These are phyloP conservation scores for Blastobotrys raffinosifermentans DNA, from an alignment of 1,139 yeast species.

Conservation along the genomic window DNA sequence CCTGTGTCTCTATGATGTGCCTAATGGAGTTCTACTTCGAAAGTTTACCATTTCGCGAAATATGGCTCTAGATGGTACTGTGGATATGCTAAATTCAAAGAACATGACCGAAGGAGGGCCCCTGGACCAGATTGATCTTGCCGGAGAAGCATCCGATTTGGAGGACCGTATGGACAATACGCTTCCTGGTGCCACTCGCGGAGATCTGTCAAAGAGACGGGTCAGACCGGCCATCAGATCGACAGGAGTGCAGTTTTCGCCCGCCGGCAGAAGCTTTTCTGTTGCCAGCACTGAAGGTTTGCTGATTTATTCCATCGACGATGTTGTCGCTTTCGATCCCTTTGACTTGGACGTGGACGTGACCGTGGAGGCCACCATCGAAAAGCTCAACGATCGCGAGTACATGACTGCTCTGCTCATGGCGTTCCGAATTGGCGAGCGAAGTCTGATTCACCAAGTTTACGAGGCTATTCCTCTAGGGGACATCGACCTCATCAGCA, in stretches of 20 bases:
- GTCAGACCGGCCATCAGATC: slow-evolving; percentile 78
- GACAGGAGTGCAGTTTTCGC: slow-evolving; percentile 72
- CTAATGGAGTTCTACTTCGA: slow-evolving; percentile 76
- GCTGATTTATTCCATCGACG: slow-evolving; percentile 73
- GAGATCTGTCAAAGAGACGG: slow-evolving; percentile 78
- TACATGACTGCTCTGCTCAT: slow-evolving; percentile 78
- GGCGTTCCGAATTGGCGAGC: slow-evolving; percentile 90
- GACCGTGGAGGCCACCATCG: slow-evolving; percentile 71
- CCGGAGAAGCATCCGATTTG: slow-evolving; percentile 79
- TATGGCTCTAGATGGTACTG: slow-evolving; percentile 88
- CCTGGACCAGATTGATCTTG: slow-evolving; percentile 70
- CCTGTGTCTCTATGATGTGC: slow-evolving; percentile 83
- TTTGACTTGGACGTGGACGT: slow-evolving; percentile 90
- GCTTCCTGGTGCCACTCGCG: slow-evolving; percentile 85
- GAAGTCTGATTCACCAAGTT: slow-evolving; percentile 61
- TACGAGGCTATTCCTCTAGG: slow-evolving; percentile 72
- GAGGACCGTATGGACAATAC: slow-evolving; percentile 74
- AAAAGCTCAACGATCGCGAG: slow-evolving; percentile 58
- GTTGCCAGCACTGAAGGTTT: slow-evolving; percentile 96
- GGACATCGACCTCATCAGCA: slow-evolving; percentile 61
- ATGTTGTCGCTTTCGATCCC: slow-evolving; percentile 78
- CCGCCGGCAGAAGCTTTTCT: slow-evolving; percentile 86
- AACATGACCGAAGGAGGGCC: slow-evolving; percentile 88
- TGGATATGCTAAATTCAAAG: slow-evolving; percentile 68
- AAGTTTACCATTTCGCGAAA: slow-evolving; percentile 81